Base-by-base conservation (phyloP, 2,329 filamentous ascomycete species). In the Fusarium gaditjirri region DNA sequence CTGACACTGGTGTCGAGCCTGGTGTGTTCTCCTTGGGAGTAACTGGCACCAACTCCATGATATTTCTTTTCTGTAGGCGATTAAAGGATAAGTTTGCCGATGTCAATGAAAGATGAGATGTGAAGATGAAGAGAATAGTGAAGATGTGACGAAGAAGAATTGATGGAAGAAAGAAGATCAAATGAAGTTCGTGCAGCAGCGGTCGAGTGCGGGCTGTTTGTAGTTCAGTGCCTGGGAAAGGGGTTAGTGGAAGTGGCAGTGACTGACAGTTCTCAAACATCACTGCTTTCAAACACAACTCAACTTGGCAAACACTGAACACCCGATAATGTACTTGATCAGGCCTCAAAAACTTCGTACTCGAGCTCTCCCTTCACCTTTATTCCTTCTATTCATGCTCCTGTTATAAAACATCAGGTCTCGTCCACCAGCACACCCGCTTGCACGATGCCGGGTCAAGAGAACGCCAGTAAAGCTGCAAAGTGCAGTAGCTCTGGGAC, bases 121-220 rank as follows among this genome's bases (percentile, higher is more conserved):
- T 23, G 44, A 8, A 12, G 16, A 4, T 27, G 10, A n/a, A n/a
- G 19, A 8, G 21, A 41, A 39, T 4, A 21, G 21, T 2, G 19
- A 21, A 39, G 19, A 39, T 5, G 19, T 7, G 5, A 38, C 4
- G 11, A 12, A 6, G 25, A 6, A 7, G 9, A 13, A 12, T 3
- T 5, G 13, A 8, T 8, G 13, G 13, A 31, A 29, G 9, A 8
- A 10, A 17, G 21, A 35, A 21, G 1, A 5, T 10, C 0, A 8
- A 3, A 5, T 0, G 6, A 5, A 35, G 2, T 14, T 31, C 3
- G 3, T 25, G 17, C 12, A 13, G n/a, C 17, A 3, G 23, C 2
- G 14, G 4, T 13, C 1, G 8, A 25, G 47, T 5, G 17, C 25
- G 25, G 25, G 5, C 3, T 11, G 23, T 5, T 36, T 3, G 31